Base-by-base conservation (phyloP, 192 early-diverging fungal genomes). In the Diversispora eburnea region DNA sequence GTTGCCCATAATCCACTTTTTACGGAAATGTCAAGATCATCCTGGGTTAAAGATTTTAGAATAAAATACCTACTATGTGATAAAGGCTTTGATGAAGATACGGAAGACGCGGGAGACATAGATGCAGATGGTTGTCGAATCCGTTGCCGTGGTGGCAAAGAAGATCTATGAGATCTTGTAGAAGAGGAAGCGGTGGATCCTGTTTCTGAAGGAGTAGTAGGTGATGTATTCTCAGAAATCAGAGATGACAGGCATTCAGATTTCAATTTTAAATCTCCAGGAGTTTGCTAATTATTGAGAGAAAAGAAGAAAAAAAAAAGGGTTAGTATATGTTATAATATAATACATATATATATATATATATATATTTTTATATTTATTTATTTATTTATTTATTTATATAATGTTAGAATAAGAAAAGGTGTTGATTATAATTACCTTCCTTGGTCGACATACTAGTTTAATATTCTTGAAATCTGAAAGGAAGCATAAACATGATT, bases 21-120 rank as follows among this genome's bases (percentile, higher is more conserved):
- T 5, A 82, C 83, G 74, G 81, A 82, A 45, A 84, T 74, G 49
- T 84, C 81, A 25, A 84, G 70, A 78, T 84, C 83, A 57, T 84
- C 83, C n/a, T 82, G 77, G n/a, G 76, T 82, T 39, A 84, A 74
- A 49, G 81, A 73, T 67, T 84, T 84, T 0, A 84, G 73, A 54
- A 84, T 82, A 58, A 84, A 84, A 73, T 80, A 84, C 9, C 83
- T 74, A 8, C 65, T 76, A 13, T 75, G 78, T 19, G 76, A 43
- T 52, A 73, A 76, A 8, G 61, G 75, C 13, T 76, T 67, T 4
- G 76, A 75, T 7, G 79, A 77, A 12, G 82, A 66, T 12, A 77
- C 77, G 9, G 70, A 63, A 10, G 76, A 73, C 25, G 63, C 46
- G 22, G 76, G 33, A 60, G 71, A 41, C 69, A 67, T 48, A 13